phyloP scores from a whole-genome alignment of 441 rosid species.

The Sinapis alba region DNA sequence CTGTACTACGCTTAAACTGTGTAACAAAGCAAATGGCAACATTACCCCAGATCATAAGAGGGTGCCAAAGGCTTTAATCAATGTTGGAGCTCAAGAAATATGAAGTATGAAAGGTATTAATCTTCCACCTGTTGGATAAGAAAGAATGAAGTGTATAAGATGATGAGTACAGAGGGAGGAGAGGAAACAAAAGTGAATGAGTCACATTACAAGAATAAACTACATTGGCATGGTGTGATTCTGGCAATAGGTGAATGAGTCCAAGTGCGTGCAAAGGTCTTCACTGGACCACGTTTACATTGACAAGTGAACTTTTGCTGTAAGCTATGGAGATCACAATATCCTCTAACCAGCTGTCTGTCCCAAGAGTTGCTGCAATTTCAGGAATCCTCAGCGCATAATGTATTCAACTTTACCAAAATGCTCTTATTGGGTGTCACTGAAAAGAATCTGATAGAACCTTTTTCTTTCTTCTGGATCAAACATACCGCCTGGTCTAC shows the following conservation, averaged over 20 bases:
- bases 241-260: not conserved
- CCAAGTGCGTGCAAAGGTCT: constrained; percentile 16
- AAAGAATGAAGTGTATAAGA: constrained; percentile 10
- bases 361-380: not conserved
- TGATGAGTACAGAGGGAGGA: not conserved
- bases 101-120: constrained; percentile 9
- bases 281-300: not conserved
- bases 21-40: not conserved
- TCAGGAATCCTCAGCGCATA: not conserved
- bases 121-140: constrained; percentile 19
- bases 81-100: not conserved
- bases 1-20: not conserved
- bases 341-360: constrained; percentile 6
- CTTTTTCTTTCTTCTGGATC: constrained; percentile 85
- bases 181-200: constrained; percentile 3
- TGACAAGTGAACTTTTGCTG: not conserved
- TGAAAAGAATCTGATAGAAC: constrained; percentile 78
- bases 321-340: not conserved
- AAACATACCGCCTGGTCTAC: constrained; percentile 59
- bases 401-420: constrained; percentile 13
- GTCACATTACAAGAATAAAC: constrained; percentile 4
- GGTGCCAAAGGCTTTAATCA: constrained; percentile 13
- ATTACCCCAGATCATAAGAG: constrained; percentile 7
- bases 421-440: constrained; percentile 39
- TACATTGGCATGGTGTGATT: not conserved